Conservation (phyloP, 192 early-diverging fungal genomes). For the Rhizoclosmatium globosum region DNA sequence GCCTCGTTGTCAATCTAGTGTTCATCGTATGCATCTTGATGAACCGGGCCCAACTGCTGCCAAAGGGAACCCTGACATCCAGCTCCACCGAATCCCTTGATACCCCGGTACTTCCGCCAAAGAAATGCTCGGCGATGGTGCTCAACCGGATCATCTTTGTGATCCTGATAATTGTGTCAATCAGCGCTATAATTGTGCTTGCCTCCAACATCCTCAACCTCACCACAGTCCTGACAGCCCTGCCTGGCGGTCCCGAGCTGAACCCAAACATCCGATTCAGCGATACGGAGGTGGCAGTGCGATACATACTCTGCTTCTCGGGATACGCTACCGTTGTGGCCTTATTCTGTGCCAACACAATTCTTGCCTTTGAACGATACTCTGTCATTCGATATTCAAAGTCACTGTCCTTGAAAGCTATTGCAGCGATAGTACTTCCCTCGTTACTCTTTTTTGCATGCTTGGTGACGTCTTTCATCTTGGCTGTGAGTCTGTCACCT, state of each 20-base stretch:
- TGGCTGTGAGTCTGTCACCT: not conserved
- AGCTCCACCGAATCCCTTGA: not conserved
- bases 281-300: not conserved
- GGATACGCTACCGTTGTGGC: not conserved
- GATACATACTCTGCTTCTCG: not conserved
- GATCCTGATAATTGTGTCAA: not conserved
- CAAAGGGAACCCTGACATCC: not conserved
- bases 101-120: not conserved
- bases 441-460: not conserved
- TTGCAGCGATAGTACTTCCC: not conserved
- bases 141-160: not conserved
- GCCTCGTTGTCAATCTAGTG: not conserved
- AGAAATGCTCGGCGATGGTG: not conserved
- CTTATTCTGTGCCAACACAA: constrained; percentile 7
- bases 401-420: not conserved
- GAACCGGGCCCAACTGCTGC: not conserved
- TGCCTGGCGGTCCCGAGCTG: not conserved
- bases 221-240: not conserved
- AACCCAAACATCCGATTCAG: not conserved
- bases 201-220: not conserved
- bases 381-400: not conserved
- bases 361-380: constrained; percentile 12
- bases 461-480: not conserved
- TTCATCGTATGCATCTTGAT: not conserved
- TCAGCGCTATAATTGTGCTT: not conserved